These are phyloP conservation scores for Immersiella caudata DNA, from an alignment of 495 filamentous ascomycete species.

Conservation along the genomic window DNA sequence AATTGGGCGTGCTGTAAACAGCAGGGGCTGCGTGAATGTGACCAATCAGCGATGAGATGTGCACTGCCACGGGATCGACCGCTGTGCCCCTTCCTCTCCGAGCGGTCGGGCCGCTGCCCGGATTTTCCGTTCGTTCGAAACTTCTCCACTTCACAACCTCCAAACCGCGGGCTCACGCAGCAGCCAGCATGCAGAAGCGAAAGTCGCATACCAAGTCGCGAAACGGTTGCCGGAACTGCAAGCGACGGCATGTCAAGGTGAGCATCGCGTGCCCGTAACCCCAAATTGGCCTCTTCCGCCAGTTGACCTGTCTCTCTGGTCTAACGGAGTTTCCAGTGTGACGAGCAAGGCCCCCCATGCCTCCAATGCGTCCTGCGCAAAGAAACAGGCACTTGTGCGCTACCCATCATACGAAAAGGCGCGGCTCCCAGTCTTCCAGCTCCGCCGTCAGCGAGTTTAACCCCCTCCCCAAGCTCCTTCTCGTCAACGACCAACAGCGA, in stretches of 20 bases:
- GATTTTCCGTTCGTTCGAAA: too few species aligned
- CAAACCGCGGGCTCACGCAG: background rate
- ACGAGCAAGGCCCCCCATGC: constrained; percentile 17
- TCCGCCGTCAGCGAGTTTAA: background rate
- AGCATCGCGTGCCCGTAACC: background rate
- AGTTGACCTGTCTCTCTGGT: background rate
- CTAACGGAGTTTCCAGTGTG: background rate
- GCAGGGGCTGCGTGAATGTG: too few species aligned
- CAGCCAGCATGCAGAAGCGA: constrained; percentile 11
- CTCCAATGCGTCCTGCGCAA: constrained; percentile 2
- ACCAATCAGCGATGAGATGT: background rate
- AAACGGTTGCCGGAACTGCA: constrained; percentile 15
- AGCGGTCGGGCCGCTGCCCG: too few species aligned
- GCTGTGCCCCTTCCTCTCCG: background rate
- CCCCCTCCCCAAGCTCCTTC: background rate
- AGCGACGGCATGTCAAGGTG: constrained; percentile 12
- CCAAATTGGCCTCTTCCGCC: background rate
- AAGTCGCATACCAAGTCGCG: constrained; percentile 14
- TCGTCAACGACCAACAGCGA: background rate
- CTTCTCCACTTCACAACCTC: background rate
- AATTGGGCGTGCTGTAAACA: too few species aligned
- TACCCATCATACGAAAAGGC: background rate
- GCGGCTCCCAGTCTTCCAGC: background rate
- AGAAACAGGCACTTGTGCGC: constrained; percentile 1
- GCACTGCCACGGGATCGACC: background rate